These are phyloP conservation scores for Pyrus hybrid DNA, from an alignment of 331 rosid species.

Conservation along the genomic window DNA sequence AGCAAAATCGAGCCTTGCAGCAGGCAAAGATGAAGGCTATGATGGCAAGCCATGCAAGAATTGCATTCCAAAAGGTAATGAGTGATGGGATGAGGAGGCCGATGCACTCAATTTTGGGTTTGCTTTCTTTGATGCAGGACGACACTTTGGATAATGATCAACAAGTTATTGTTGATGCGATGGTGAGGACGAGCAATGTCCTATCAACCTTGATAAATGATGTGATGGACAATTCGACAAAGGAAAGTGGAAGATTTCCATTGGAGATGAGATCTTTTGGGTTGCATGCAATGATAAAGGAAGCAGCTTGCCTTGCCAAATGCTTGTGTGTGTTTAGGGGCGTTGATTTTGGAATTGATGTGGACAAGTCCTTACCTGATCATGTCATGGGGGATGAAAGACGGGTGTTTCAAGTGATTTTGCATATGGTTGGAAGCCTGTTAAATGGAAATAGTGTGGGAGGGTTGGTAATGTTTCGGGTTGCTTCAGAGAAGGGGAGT, in stretches of 20 bases:
- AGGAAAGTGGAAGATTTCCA: slow-evolving; percentile 70
- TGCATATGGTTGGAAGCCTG: slow-evolving; percentile 93
- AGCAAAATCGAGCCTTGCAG: slow-evolving; percentile 92
- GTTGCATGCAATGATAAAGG: slow-evolving; percentile 75
- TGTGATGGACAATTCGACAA: slow-evolving; percentile 76
- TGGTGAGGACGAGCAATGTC: slow-evolving; percentile 83
- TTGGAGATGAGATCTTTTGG: slow-evolving; percentile 74
- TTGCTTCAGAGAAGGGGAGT: slow-evolving; percentile 58
- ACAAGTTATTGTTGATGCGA: slow-evolving; percentile 66
- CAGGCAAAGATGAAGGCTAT: slow-evolving; percentile 75
- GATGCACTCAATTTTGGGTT: slow-evolving; percentile 88
- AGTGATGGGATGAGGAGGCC: slow-evolving; percentile 99
- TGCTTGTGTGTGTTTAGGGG: slow-evolving; percentile 81
- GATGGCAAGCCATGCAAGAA: slow-evolving; percentile 98
- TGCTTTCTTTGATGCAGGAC: slow-evolving; percentile 80
- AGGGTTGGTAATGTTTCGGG: slow-evolving; percentile 53
- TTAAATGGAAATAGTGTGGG: slow-evolving; percentile 48
- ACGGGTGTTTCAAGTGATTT: slow-evolving; percentile 95
- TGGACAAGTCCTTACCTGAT: slow-evolving; percentile 74
- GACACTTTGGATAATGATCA: slow-evolving; percentile 67
- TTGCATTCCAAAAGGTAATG: slow-evolving; percentile 89
- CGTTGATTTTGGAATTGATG: slow-evolving; percentile 61
- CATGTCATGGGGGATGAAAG: slow-evolving; percentile 88
- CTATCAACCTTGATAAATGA: slow-evolving; percentile 80
- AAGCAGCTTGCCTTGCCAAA: slow-evolving; percentile 91